phyloP scores from a whole-genome alignment of 768 basidiomycete species.

The Leccinum sublutescens region DNA sequence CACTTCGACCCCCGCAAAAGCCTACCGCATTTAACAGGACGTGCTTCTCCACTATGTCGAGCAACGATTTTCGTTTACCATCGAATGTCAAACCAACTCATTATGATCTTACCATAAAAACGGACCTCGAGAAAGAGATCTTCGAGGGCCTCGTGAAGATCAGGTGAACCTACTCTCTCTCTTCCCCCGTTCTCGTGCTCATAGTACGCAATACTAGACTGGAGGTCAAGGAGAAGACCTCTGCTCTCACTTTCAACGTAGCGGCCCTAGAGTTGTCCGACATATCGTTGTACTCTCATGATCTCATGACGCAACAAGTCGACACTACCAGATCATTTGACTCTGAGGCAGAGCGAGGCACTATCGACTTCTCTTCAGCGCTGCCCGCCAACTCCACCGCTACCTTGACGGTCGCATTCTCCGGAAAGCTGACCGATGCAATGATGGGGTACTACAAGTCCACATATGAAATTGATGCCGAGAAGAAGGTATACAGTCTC shows the following conservation, averaged over 20 bases:
- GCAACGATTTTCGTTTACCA: conserved; percentile 51
- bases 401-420: conserved; percentile 67
- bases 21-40: conserved; percentile 4
- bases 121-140: conserved; percentile 72
- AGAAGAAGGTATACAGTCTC: conserved; percentile 67
- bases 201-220: conserved; percentile 42
- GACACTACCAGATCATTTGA: conserved; percentile 54
- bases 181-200: not conserved
- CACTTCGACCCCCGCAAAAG: not conserved
- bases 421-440: conserved; percentile 59
- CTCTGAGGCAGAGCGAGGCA: conserved; percentile 59
- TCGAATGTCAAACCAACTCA: conserved; percentile 65
- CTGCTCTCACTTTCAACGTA: conserved; percentile 63
- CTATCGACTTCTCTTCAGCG: conserved; percentile 53
- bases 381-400: conserved; percentile 72
- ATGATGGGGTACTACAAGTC: conserved; percentile 88
- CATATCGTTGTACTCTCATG: conserved; percentile 55
- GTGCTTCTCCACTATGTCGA: conserved; percentile 14
- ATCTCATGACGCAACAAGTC: conserved; percentile 46
- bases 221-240: conserved; percentile 60
- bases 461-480: conserved; percentile 58
- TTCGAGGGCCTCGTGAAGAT: conserved; percentile 80
- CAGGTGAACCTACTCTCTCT: conserved; percentile 41
- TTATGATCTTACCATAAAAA: conserved; percentile 77
- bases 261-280: conserved; percentile 56